Evolutionary conservation across 495 filamentous ascomycete genomes (phyloP).

Genomic region (Penicillium chermesinum): DNA sequence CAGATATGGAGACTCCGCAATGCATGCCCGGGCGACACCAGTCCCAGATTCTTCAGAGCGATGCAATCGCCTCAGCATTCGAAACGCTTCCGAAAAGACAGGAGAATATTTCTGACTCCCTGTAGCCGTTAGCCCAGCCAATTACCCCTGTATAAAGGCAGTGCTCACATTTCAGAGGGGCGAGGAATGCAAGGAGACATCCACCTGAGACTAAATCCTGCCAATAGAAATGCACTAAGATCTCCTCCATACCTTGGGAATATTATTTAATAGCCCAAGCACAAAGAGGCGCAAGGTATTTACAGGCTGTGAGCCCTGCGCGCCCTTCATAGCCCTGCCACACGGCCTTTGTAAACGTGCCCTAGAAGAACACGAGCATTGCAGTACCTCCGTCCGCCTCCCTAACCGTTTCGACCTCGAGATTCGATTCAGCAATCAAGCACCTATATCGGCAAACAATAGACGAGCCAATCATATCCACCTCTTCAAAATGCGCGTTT

Average conservation of each 20-base stretch:
- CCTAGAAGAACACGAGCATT: constrained; percentile 1
- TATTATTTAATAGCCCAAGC: neutral
- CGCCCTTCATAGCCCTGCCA: constrained; percentile 11
- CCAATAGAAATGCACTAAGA: constrained; percentile 10
- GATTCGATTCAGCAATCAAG: neutral
- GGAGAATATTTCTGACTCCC: too few relatives aligned
- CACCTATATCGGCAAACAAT: too few relatives aligned
- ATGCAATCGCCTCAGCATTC: too few relatives aligned
- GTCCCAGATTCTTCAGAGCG: too few relatives aligned
- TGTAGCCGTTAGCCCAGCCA: neutral
- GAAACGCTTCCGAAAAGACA: too few relatives aligned
- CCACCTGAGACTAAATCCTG: too few relatives aligned
- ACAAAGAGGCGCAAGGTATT: constrained; percentile 17
- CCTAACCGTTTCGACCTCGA: neutral
- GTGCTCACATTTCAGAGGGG: constrained; percentile 16
- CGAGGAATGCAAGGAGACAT: constrained; percentile 24
- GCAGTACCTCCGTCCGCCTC: constrained; percentile 9
- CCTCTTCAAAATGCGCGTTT: constrained; percentile 33
- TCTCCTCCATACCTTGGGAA: constrained; percentile 10
- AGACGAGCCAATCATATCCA: too few relatives aligned
- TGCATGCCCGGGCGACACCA: too few relatives aligned
- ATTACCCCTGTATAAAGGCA: constrained; percentile 15
- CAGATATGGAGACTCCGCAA: too few relatives aligned
- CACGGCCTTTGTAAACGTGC: neutral
- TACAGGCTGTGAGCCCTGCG: neutral